Evolutionary conservation across 2,329 filamentous ascomycete species (phyloP).

Genomic region (Talaromyces sp.): DNA sequence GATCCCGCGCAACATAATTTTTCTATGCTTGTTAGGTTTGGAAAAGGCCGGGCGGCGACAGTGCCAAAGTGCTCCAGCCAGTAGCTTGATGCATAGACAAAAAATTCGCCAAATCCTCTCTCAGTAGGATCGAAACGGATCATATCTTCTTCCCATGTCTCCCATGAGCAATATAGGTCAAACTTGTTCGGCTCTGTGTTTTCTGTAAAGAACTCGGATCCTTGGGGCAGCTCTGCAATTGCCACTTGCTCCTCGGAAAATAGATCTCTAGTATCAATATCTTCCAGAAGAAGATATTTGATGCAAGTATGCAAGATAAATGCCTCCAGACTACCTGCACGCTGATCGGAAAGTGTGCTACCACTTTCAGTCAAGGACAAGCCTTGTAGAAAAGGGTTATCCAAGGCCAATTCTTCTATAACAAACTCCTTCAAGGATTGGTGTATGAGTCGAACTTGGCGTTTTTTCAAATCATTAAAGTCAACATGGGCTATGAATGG

Average conservation of each 20-base stretch:
- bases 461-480: constrained; percentile 11
- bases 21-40: neutral
- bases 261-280: constrained; percentile 20
- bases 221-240: constrained; percentile 19
- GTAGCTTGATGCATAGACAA: constrained; percentile 32
- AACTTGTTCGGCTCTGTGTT: constrained; percentile 14
- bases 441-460: constrained; percentile 16
- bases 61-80: constrained; percentile 27
- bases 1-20: constrained; percentile 15
- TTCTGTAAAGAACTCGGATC: constrained; percentile 20
- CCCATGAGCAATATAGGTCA: constrained; percentile 20
- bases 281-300: constrained; percentile 4
- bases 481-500: constrained; percentile 15
- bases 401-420: constrained; percentile 1
- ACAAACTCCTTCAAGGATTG: constrained; percentile 18
- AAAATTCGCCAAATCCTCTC: constrained; percentile 22
- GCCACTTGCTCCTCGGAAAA: constrained; percentile 23
- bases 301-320: neutral
- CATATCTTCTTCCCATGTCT: constrained; percentile 26
- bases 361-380: neutral
- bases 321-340: neutral
- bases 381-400: constrained; percentile 11
- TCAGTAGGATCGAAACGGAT: constrained; percentile 19
- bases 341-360: neutral
- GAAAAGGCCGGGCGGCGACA: constrained; percentile 14